Evolutionary conservation across 192 early-diverging fungal species (phyloP).

Genomic region (Coemansia guatemalensis): DNA sequence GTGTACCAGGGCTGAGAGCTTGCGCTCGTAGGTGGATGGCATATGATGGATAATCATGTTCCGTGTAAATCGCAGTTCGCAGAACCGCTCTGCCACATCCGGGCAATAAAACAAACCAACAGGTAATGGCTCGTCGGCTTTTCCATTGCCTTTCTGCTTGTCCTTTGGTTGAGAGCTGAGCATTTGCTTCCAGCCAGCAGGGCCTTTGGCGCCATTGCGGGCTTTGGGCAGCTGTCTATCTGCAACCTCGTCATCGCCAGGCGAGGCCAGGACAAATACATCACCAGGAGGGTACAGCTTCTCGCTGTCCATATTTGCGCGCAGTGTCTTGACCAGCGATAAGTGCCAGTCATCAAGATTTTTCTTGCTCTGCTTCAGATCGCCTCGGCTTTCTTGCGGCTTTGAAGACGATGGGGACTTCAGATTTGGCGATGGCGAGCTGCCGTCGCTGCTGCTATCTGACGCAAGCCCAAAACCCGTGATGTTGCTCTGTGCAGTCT

Average conservation of each 20-base stretch:
- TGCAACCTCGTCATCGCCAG: conserved; percentile 44
- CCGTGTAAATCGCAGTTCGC: conserved; percentile 74
- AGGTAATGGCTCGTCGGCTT: conserved; percentile 21
- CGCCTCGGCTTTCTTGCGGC: not conserved
- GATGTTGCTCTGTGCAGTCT: conserved; percentile 16
- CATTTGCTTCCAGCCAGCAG: not conserved
- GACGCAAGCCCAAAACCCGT: not conserved
- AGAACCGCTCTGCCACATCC: conserved; percentile 75
- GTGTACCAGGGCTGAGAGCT: conserved; percentile 41
- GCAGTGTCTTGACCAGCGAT: conserved; percentile 77
- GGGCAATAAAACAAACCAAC: conserved; percentile 65
- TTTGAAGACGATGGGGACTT: not conserved
- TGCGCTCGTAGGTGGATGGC: conserved; percentile 71
- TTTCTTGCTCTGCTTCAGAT: not conserved
- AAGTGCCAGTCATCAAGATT: conserved; percentile 76
- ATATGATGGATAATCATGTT: conserved; percentile 80
- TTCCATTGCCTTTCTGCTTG: conserved; percentile 8
- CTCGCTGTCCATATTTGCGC: conserved; percentile 80
- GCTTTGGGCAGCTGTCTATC: conserved; percentile 22
- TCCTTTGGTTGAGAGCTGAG: not conserved
- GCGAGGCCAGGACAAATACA: conserved; percentile 59
- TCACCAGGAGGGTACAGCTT: conserved; percentile 82
- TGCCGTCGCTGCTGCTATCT: not conserved
- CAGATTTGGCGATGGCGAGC: not conserved
- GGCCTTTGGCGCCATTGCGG: not conserved